Conservation (phyloP, 176 grass and related monocot genomes). For the Oryza rufipogon region DNA sequence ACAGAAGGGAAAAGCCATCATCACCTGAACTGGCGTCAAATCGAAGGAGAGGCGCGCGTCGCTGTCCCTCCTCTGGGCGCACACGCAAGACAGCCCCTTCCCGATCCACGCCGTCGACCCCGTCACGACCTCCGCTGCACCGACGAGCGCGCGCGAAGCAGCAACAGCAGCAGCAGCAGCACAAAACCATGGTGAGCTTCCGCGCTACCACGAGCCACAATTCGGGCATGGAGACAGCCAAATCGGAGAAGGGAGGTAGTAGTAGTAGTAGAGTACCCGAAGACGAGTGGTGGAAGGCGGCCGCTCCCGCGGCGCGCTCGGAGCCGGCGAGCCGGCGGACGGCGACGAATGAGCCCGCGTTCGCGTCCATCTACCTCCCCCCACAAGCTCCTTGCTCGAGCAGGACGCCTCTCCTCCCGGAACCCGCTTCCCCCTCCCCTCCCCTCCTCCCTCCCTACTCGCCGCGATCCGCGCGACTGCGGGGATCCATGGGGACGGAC, state of each 20-base stretch:
- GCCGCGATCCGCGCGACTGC: conserved; percentile 23
- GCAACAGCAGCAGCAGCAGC: not conserved
- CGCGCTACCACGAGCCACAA: not conserved
- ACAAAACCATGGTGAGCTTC: conserved; percentile 33
- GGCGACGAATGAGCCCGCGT: conserved; percentile 61
- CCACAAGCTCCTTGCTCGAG: not conserved
- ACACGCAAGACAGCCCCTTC: conserved; percentile 95
- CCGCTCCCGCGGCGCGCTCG: conserved; percentile 44
- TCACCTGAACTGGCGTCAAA: conserved; percentile 81
- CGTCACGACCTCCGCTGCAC: conserved; percentile 76
- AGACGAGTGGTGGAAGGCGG: conserved; percentile 66
- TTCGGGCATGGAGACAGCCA: too few relatives aligned
- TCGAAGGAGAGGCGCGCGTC: conserved; percentile 88
- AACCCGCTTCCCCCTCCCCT: not conserved
- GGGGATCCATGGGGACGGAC: conserved; percentile 31
- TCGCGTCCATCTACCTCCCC: conserved; percentile 53
- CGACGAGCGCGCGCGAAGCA: not conserved
- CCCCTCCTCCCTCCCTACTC: not conserved
- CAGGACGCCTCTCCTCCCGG: too few relatives aligned
- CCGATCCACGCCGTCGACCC: conserved; percentile 98
- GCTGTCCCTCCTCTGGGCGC: conserved; percentile 85
- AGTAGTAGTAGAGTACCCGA: conserved; percentile 38
- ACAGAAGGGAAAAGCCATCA: not conserved
- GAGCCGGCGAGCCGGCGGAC: conserved; percentile 57
- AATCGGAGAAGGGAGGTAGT: not conserved